Percentiles rank a stretch among this genome's conserved stretches.
phyloP scores from a whole-genome alignment of 257 asterid genomes.

The Solanum chiquidenum region DNA sequence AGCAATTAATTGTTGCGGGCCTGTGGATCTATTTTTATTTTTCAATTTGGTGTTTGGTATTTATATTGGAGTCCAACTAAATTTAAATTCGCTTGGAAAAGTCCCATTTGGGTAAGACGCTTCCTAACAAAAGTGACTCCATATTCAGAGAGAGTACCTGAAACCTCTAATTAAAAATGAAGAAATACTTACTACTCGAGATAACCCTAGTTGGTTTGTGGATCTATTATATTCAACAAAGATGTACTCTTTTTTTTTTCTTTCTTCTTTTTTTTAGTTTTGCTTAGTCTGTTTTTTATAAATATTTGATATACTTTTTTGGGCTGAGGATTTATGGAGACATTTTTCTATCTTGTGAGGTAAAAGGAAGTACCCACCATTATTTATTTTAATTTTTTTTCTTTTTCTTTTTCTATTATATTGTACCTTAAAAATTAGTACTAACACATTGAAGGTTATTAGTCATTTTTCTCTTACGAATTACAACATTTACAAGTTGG shows the following conservation, averaged over 20 bases:
- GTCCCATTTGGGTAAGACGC: rapidly evolving
- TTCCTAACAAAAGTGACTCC: background rate
- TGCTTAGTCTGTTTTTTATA: background rate
- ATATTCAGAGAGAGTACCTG: background rate
- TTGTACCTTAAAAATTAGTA: background rate
- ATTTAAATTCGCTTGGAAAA: too few species aligned
- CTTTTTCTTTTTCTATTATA: background rate
- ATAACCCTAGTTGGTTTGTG: background rate
- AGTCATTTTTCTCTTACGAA: background rate
- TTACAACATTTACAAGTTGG: background rate
- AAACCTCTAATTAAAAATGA: too few species aligned
- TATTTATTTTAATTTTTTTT: background rate
- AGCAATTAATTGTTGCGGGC: background rate
- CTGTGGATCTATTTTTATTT: background rate
- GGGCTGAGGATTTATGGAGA: background rate
- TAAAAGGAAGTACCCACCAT: background rate
- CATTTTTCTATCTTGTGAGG: background rate
- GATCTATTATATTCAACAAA: background rate
- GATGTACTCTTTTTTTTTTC: background rate
- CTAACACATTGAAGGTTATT: background rate
- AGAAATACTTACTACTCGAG: background rate
- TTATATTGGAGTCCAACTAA: too few species aligned
- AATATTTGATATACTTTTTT: background rate
- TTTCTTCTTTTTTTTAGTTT: background rate
- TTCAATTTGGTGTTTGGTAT: rapidly evolving